Conservation (phyloP, 331 rosid genomes). For the Pyrus hybrid region DNA sequence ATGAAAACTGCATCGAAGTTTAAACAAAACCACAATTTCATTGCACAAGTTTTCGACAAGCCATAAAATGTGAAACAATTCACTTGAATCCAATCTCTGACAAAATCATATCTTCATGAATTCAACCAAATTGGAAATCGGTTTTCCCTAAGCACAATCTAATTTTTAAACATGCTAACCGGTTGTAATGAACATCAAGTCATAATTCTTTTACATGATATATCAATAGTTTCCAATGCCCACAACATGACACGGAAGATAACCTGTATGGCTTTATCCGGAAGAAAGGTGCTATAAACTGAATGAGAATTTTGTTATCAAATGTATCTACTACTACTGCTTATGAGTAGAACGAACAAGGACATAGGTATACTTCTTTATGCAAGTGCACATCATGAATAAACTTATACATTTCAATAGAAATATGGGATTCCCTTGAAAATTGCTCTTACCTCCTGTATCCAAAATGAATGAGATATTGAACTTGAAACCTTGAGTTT, state of each 20-base stretch:
- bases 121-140: background rate
- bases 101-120: background rate
- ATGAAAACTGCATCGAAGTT: background rate
- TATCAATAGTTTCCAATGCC: background rate
- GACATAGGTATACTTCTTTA: background rate
- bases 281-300: background rate
- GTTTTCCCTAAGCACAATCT: background rate
- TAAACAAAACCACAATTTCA: background rate
- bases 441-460: slow-evolving; percentile 48
- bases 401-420: background rate
- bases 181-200: background rate
- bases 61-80: background rate
- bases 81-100: background rate
- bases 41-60: background rate
- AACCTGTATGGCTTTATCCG: background rate
- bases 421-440: background rate
- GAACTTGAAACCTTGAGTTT: slow-evolving; percentile 51
- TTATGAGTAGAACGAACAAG: background rate
- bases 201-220: background rate
- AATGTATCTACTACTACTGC: background rate
- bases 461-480: slow-evolving; percentile 52
- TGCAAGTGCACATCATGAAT: background rate
- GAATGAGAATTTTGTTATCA: background rate
- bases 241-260: background rate
- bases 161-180: background rate